phyloP scores from a whole-genome alignment of 192 early-diverging fungal genomes.

The Coemansia umbellata region DNA sequence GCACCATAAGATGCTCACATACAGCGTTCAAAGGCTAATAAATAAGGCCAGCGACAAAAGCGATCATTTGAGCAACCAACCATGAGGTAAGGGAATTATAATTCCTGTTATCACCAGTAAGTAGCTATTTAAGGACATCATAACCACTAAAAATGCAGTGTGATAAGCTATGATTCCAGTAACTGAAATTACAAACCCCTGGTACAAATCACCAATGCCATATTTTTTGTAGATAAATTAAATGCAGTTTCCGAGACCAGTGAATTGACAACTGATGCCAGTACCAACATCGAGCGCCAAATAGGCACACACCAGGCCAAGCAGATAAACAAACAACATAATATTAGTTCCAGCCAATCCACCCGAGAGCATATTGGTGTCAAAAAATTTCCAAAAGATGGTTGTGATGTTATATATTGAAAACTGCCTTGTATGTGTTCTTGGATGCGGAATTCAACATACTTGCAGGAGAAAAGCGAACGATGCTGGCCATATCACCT shows the following conservation, averaged over 20 bases:
- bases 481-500: conserved; percentile 88
- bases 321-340: conserved; percentile 86
- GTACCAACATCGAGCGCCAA: conserved; percentile 81
- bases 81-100: conserved; percentile 51
- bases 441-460: conserved; percentile 95
- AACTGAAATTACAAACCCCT: conserved; percentile 85
- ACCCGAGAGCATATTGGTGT: conserved; percentile 89
- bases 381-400: conserved; percentile 80
- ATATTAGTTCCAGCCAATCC: conserved; percentile 90
- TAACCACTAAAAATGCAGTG: conserved; percentile 63
- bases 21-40: conserved; percentile 97
- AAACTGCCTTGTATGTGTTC: conserved; percentile 95
- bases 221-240: conserved; percentile 84
- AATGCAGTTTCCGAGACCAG: conserved; percentile 73
- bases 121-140: conserved; percentile 53
- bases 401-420: conserved; percentile 65
- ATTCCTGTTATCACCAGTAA: conserved; percentile 48
- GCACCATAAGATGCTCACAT: conserved; percentile 96
- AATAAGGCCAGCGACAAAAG: conserved; percentile 78
- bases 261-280: conserved; percentile 80
- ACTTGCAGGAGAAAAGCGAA: conserved; percentile 97
- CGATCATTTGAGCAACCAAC: conserved; percentile 71
- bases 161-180: conserved; percentile 81
- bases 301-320: conserved; percentile 96
- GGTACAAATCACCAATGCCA: conserved; percentile 91